Base-by-base conservation (phyloP, 768 basidiomycete genomes). In the Tephrocybe rancida region DNA sequence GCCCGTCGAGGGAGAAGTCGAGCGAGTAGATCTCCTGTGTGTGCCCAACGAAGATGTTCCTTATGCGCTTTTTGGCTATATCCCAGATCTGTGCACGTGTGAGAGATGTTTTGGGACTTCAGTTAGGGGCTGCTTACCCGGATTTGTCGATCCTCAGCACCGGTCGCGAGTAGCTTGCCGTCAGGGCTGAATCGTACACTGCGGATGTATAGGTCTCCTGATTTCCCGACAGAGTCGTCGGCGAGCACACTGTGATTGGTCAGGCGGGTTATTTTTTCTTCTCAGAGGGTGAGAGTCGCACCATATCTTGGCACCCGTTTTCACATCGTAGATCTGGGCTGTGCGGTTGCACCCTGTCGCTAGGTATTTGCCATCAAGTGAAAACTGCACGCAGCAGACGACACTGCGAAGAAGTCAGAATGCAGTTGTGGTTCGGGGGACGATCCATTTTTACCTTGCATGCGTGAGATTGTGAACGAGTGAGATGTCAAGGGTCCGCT, bases 311-410 rank as follows among this genome's bases (percentile, higher is more conserved):
- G 65, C 68, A 6, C 95, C 95, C 0, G 90, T 88, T 72, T 90
- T 90, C 24, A 89, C 90, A 66, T 98, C 93, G 67, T 91, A 98
- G 52, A 98, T 95, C 70, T 97, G 95, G 18, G 95, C 93, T 0
- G 93, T 92, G 90, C 96, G 81, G 71, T 98, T 98, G 72, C 95
- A 98, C 6, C 95, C 96, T 10, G 95, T 97, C 21, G 95, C 96
- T 29, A 98, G 80, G 61, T 80, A 90, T 67, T 89, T 90, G 25
- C 96, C 96, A 67, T 98, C 94, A 13, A 90, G 84, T 5, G 94
- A 96, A 72, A 98, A 98, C 57, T 88, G 84, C 18, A 98, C 96
- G 65, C 95, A 97, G 68, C 96, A 98, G 0, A 81, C 79, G 14
- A 82, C 80, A 42, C 81, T 82, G 49, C 0, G 30, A 37, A 19